Percentiles rank a stretch among this genome's conserved stretches.
phyloP scores from a whole-genome alignment of 192 early-diverging fungal genomes.

The Phlyctochytrium arcticum region DNA sequence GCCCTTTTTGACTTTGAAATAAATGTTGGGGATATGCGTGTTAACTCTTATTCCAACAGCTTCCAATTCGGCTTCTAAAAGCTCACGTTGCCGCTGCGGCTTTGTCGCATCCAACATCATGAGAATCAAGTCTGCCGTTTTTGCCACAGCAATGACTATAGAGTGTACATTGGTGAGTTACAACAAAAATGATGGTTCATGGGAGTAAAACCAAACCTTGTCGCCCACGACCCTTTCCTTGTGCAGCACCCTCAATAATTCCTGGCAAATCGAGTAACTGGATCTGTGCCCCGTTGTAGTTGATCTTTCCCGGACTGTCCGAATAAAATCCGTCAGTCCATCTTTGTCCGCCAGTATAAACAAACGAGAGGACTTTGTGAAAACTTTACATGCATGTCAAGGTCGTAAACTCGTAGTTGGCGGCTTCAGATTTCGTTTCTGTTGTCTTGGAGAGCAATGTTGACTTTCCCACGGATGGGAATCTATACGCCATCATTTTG shows the following conservation, averaged over 20 bases:
- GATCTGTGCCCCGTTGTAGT: conserved; percentile 93
- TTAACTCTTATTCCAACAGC: conserved; percentile 95
- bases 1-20: conserved; percentile 97
- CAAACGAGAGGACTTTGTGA: no score
- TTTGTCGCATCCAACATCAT: conserved; percentile 99
- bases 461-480: conserved; percentile 99
- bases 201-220: conserved; percentile 47
- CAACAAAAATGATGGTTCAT: neutral
- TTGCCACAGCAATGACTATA: conserved; percentile 88
- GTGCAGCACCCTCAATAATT: conserved; percentile 96
- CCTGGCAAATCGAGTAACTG: conserved; percentile 98
- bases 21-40: conserved; percentile 81
- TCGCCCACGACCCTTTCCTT: conserved; percentile 96
- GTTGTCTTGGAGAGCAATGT: conserved; percentile 90
- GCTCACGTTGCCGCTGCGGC: conserved; percentile 71
- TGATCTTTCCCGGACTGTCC: conserved; percentile 77
- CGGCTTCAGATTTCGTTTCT: conserved; percentile 84
- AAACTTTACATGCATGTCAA: conserved; percentile 85
- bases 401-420: conserved; percentile 85
- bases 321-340: neutral
- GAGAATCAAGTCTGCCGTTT: conserved; percentile 92
- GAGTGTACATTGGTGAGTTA: neutral
- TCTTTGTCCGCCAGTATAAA: neutral
- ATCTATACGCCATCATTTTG: conserved; percentile 32
- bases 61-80: conserved; percentile 91